These are phyloP conservation scores for Fistulinella prunicolor DNA, from an alignment of 768 basidiomycete genomes.

Conservation along the genomic window DNA sequence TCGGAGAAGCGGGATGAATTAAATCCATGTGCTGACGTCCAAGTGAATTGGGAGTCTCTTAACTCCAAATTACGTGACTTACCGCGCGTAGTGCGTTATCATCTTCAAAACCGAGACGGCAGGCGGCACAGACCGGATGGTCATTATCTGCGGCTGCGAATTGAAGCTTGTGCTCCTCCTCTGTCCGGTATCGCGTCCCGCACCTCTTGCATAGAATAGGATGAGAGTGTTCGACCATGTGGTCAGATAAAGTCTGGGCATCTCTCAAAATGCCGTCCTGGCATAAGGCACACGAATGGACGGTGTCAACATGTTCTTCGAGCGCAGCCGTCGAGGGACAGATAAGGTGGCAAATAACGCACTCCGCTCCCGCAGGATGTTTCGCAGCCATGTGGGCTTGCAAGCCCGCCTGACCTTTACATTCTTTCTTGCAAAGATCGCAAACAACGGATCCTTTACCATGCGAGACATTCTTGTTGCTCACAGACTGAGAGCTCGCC, in stretches of 20 bases:
- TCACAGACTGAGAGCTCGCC: slow-evolving; percentile 17
- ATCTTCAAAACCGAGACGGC: slow-evolving; percentile 36
- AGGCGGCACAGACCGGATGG: slow-evolving; percentile 38
- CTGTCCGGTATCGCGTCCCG: slow-evolving; percentile 31
- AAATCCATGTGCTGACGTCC: slow-evolving; percentile 18
- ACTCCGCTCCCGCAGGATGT: slow-evolving; percentile 20
- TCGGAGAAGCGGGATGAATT: slow-evolving; percentile 14
- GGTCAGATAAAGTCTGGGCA: slow-evolving; percentile 24
- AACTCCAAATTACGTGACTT: slow-evolving; percentile 16
- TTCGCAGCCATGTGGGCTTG: slow-evolving; percentile 24
- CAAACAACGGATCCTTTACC: slow-evolving; percentile 13
- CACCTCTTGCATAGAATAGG: slow-evolving; percentile 28
- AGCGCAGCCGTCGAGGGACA: slow-evolving; percentile 23
- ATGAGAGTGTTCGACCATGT: slow-evolving; percentile 27
- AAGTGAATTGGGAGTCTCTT: slow-evolving; percentile 8
- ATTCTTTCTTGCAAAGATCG: slow-evolving; percentile 22
- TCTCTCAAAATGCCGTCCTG: slow-evolving; percentile 31
- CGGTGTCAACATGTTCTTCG: slow-evolving; percentile 25
- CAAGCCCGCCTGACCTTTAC: slow-evolving; percentile 21
- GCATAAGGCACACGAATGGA: slow-evolving; percentile 28
- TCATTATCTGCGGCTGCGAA: slow-evolving; percentile 34
- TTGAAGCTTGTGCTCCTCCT: slow-evolving; percentile 38
- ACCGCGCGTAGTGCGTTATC: slow-evolving; percentile 30
- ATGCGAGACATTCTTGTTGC: neutral
- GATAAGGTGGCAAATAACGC: slow-evolving; percentile 24